Evolutionary conservation across 345 rosid species (phyloP).

Genomic region (Aquilaria yunnanensis): DNA sequence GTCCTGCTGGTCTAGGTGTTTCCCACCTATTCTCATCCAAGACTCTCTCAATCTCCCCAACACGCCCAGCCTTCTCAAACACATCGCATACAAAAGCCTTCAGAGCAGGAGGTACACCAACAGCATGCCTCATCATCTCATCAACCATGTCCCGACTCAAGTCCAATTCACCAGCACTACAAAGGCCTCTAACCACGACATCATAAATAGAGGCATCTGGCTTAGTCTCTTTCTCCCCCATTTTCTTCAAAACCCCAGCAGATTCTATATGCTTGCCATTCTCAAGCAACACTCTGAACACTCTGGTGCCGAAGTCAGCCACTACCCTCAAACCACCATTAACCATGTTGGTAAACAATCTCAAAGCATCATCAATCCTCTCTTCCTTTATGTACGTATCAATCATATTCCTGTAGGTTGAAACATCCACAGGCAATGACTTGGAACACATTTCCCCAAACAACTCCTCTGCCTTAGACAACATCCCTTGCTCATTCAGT

Average conservation of each 20-base stretch:
- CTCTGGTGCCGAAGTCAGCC: slow-evolving; percentile 70
- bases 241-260: slow-evolving; percentile 59
- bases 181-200: slow-evolving; percentile 79
- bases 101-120: slow-evolving; percentile 61
- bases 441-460: slow-evolving; percentile 53
- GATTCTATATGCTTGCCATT: slow-evolving; percentile 69
- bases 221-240: slow-evolving; percentile 92
- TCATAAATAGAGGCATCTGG: slow-evolving; percentile 81
- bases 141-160: slow-evolving; percentile 43
- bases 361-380: slow-evolving; percentile 66
- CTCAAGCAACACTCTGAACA: slow-evolving; percentile 60
- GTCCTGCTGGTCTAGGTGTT: slow-evolving; percentile 17
- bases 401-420: slow-evolving; percentile 61
- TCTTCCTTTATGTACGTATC: slow-evolving; percentile 68
- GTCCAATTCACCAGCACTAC: slow-evolving; percentile 60
- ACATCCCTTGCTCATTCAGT: slow-evolving; percentile 75
- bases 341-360: slow-evolving; percentile 60
- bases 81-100: slow-evolving; percentile 38
- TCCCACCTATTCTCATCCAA: slow-evolving; percentile 49
- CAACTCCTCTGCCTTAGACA: slow-evolving; percentile 60
- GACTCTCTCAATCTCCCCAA: slow-evolving; percentile 58
- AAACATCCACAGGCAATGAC: slow-evolving; percentile 71
- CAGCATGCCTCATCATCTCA: slow-evolving; percentile 59
- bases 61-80: slow-evolving; percentile 51
- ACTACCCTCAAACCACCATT: slow-evolving; percentile 78